These are phyloP conservation scores for Solanum raphanifolium DNA, from an alignment of 257 asterid species.

Conservation along the genomic window DNA sequence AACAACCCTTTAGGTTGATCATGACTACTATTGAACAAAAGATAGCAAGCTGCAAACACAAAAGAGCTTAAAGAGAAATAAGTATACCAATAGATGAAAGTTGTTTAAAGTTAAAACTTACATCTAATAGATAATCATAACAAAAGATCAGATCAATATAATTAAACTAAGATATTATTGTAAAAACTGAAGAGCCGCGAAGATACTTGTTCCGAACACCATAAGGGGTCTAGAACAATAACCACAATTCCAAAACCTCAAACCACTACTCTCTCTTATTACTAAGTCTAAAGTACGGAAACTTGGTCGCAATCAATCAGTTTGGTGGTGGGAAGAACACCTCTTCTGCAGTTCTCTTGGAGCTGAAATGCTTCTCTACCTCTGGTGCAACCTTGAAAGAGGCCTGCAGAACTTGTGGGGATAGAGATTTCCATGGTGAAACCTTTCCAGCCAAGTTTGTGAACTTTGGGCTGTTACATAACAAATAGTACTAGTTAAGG, in stretches of 20 bases:
- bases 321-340: conserved; percentile 80
- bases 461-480: conserved; percentile 43
- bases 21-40: background rate
- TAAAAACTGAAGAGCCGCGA: background rate
- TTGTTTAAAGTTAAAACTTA: background rate
- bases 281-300: background rate
- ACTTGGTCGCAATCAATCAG: background rate
- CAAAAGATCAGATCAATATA: background rate
- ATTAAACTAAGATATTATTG: background rate
- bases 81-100: background rate
- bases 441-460: conserved; percentile 56
- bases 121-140: background rate
- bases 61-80: background rate
- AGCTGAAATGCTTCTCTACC: conserved; percentile 53
- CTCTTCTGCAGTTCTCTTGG: conserved; percentile 64
- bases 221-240: background rate
- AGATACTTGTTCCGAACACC: background rate
- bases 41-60: background rate
- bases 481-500: background rate
- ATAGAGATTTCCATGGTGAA: conserved; percentile 55
- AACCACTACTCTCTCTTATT: background rate
- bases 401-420: conserved; percentile 55
- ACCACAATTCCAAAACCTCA: background rate
- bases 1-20: background rate
- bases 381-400: conserved; percentile 46